Evolutionary conservation across 495 filamentous ascomycete genomes (phyloP).

Genomic region (Penicillium chermesinum): DNA sequence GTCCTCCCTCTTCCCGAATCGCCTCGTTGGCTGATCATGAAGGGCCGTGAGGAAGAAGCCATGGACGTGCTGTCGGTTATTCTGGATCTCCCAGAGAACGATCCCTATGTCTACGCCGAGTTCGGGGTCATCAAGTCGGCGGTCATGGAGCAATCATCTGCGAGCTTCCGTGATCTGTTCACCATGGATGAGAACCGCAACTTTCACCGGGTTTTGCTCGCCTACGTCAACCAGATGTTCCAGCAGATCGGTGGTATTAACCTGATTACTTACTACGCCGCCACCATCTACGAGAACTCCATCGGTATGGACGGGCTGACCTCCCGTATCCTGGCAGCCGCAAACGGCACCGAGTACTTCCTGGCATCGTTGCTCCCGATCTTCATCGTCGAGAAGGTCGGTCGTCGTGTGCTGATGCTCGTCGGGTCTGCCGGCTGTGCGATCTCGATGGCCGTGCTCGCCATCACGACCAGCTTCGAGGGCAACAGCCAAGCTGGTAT

Average conservation of each 20-base stretch:
- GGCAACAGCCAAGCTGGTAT: slow-evolving; percentile 36
- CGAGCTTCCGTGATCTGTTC: slow-evolving; percentile 61
- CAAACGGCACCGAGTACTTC: slow-evolving; percentile 71
- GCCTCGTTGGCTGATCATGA: slow-evolving; percentile 41
- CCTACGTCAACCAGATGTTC: slow-evolving; percentile 73
- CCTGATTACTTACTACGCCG: slow-evolving; percentile 66
- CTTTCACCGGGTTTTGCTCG: slow-evolving; percentile 65
- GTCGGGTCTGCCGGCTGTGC: slow-evolving; percentile 66
- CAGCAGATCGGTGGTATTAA: slow-evolving; percentile 75
- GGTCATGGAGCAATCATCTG: slow-evolving; percentile 60
- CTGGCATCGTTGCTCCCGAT: slow-evolving; percentile 65
- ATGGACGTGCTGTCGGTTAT: slow-evolving; percentile 32
- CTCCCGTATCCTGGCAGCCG: slow-evolving; percentile 62
- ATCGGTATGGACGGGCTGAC: slow-evolving; percentile 53
- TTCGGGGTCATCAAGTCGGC: slow-evolving; percentile 70
- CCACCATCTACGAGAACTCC: slow-evolving; percentile 58
- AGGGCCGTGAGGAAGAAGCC: slow-evolving; percentile 32
- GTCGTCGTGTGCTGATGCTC: slow-evolving; percentile 66
- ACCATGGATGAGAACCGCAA: slow-evolving; percentile 68
- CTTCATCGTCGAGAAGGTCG: slow-evolving; percentile 63
- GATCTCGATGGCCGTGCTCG: slow-evolving; percentile 62
- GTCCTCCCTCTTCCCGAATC: slow-evolving; percentile 36
- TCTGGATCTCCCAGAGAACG: slow-evolving; percentile 19
- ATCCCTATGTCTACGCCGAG: slow-evolving; percentile 52
- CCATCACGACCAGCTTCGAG: slow-evolving; percentile 39